Conservation (phyloP, 2,329 filamentous ascomycete genomes). For the Colletotrichum kahawae region DNA sequence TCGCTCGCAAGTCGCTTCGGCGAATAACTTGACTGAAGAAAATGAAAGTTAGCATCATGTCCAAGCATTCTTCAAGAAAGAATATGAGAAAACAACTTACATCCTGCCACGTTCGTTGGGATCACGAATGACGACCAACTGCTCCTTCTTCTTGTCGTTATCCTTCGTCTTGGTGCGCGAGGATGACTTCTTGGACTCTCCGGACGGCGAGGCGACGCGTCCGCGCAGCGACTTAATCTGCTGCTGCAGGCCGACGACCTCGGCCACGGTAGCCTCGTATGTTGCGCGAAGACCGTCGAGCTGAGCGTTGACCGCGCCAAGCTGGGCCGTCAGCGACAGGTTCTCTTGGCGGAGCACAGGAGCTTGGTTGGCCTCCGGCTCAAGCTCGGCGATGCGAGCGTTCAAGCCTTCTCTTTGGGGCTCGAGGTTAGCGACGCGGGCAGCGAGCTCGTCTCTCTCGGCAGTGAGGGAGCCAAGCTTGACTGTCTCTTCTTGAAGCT, state of each 20-base stretch:
- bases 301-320: constrained; percentile 16
- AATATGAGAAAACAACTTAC: background rate
- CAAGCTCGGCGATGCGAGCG: constrained; percentile 4
- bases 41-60: background rate
- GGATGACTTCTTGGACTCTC: constrained; percentile 10
- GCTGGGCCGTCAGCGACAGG: constrained; percentile 6
- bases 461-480: constrained; percentile 14
- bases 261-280: constrained; percentile 14
- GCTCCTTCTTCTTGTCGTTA: constrained; percentile 21
- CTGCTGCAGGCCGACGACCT: constrained; percentile 12
- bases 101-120: constrained; percentile 21
- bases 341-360: constrained; percentile 20
- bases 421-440: constrained; percentile 2
- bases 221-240: constrained; percentile 17
- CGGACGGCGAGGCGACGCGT: constrained; percentile 10
- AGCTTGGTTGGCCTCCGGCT: constrained; percentile 6
- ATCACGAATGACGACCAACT: constrained; percentile 22
- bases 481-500: constrained; percentile 13
- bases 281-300: constrained; percentile 17
- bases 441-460: constrained; percentile 16
- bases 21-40: constrained; percentile 18
- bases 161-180: constrained; percentile 17
- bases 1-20: constrained; percentile 16
- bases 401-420: constrained; percentile 1
- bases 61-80: background rate